Base-by-base conservation (phyloP, 345 rosid genomes). In the Ceriops tagal region DNA sequence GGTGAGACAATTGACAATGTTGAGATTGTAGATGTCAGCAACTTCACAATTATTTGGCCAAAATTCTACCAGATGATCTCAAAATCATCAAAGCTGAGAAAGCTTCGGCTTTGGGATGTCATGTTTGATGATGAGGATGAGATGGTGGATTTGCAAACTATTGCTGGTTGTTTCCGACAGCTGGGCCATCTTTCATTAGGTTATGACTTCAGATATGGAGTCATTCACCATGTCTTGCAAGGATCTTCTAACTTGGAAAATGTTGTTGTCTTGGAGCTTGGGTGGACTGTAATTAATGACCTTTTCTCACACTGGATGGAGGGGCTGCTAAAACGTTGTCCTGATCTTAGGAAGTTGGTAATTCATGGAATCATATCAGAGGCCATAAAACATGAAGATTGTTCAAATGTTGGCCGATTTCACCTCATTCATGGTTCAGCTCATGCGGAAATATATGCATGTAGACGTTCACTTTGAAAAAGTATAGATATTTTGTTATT, bases 51-150 rank as follows among this genome's bases (percentile, higher is more conserved):
- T 71, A 69, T 82, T 5, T 88, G 92, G 91, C 84, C 92, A 60
- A 88, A 81, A 74, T 89, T 93, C 81, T 85, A 79, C 58, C 93
- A 88, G 67, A 79, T 91, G 89, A 86, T 93, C 53, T 86, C 90
- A 4, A 84, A 82, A 77, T 88, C 92, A 27, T 87, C 85, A 37
- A 89, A 82, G 49, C 68, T 91, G 68, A 83, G 70, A 79, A 89
- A 73, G 77, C 98, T 93, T 53, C 81, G 91, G 22, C 84, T 91
- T 55, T 93, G 95, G 97, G 86, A 91, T 26, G 89, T 91, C 47
- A 73, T 81, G n/a, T 91, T 86, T 68, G 92, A 87, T 22, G 73
- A 68, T 13, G 76, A 77, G 15, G 76, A 77, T 39, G 70, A 86
- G 66, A 64, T 82, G 58, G 73, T 88, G 53, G 93, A 86, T 76